These are phyloP conservation scores for Boletus sensibilis DNA, from an alignment of 768 basidiomycete species.

Conservation along the genomic window DNA sequence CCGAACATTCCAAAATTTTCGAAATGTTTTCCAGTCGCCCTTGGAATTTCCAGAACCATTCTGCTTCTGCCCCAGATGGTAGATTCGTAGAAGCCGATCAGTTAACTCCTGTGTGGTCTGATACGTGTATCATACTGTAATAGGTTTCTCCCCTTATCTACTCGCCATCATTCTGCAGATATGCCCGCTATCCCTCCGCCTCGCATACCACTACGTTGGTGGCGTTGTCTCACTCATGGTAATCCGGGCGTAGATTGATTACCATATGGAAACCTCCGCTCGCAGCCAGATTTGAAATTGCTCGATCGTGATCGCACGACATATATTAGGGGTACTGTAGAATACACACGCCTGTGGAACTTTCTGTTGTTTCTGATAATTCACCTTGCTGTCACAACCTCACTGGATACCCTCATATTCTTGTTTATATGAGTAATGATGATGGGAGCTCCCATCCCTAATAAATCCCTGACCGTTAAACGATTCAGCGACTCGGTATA, in stretches of 20 bases:
- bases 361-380: too few species aligned
- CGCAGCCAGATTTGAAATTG: slow-evolving; percentile 9
- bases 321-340: background rate
- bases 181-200: background rate
- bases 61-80: background rate
- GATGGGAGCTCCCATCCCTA: too few species aligned
- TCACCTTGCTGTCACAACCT: too few species aligned
- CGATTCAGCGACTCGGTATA: too few species aligned
- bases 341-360: too few species aligned
- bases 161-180: background rate
- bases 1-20: too few species aligned
- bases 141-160: background rate
- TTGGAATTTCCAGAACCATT: background rate
- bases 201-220: background rate
- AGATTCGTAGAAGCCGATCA: background rate
- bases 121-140: background rate
- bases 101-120: background rate
- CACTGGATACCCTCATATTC: background rate
- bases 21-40: background rate
- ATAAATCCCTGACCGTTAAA: too few species aligned
- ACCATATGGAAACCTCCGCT: background rate
- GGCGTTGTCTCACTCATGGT: background rate
- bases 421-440: background rate
- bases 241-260: slow-evolving; percentile 5
- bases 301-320: background rate